Conservation (phyloP, 257 asterid species). For the Coffea eugenioides region DNA sequence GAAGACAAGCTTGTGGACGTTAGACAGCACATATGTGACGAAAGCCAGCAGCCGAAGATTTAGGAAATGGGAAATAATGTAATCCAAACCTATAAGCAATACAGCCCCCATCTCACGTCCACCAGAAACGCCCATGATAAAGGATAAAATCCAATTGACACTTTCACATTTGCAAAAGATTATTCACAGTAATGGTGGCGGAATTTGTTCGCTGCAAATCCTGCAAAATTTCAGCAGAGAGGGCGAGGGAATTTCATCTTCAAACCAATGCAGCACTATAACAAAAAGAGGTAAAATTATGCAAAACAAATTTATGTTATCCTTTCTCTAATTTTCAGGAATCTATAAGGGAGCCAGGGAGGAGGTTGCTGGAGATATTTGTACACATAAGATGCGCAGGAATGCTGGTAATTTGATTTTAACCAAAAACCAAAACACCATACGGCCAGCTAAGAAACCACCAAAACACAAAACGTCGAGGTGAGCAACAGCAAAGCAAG, state of each 20-base stretch:
- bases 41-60: neutral
- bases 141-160: neutral
- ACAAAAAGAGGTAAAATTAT: neutral
- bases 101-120: constrained; percentile 12
- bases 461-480: neutral
- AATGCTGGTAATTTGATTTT: neutral
- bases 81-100: constrained; percentile 13
- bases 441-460: neutral
- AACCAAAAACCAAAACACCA: neutral
- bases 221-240: constrained; percentile 37
- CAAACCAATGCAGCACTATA: neutral
- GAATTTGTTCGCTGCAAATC: constrained; percentile 74
- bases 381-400: neutral
- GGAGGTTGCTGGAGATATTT: neutral
- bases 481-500: neutral
- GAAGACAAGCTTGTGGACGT: constrained; percentile 20
- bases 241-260: neutral
- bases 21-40: constrained; percentile 10
- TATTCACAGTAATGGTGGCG: constrained; percentile 62
- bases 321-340: neutral
- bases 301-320: neutral
- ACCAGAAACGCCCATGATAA: neutral
- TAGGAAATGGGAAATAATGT: neutral
- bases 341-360: too few relatives aligned
- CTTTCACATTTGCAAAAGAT: constrained; percentile 61